Evolutionary conservation across 2,329 filamentous ascomycete genomes (phyloP).

Genomic region (Fusarium equiseti): DNA sequence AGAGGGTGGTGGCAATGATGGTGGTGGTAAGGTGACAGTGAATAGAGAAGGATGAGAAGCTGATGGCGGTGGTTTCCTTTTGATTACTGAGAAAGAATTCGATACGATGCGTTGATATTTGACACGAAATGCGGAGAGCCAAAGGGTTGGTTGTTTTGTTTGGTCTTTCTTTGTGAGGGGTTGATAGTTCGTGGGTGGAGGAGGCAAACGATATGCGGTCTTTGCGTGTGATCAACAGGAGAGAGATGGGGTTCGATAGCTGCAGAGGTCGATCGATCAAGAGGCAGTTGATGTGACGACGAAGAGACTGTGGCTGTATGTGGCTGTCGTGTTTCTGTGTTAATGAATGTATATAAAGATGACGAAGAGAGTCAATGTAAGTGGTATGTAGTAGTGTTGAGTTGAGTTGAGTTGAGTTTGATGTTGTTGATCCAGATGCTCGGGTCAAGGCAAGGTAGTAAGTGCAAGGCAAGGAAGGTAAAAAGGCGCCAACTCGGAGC

Average conservation of each 20-base stretch:
- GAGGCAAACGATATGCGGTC: slow-evolving; percentile 40
- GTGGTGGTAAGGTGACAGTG: slow-evolving; percentile 10
- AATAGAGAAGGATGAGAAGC: slow-evolving; percentile 14
- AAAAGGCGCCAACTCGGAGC: slow-evolving; percentile 37
- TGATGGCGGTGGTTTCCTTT: slow-evolving; percentile 16
- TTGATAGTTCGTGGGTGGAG: slow-evolving; percentile 40
- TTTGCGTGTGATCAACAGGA: slow-evolving; percentile 42
- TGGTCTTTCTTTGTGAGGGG: slow-evolving; percentile 34
- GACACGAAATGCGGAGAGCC: slow-evolving; percentile 33
- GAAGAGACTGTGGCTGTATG: slow-evolving; percentile 5
- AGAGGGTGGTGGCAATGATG: slow-evolving; percentile 18
- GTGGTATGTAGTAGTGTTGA: not conserved
- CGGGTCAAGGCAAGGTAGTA: slow-evolving; percentile 35
- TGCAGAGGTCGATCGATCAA: slow-evolving; percentile 24
- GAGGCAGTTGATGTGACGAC: slow-evolving; percentile 10
- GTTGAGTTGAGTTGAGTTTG: not conserved
- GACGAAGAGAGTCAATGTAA: not conserved
- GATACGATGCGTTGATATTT: slow-evolving; percentile 9
- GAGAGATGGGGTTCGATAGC: slow-evolving; percentile 34
- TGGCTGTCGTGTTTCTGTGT: slow-evolving; percentile 4
- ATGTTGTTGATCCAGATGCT: slow-evolving; percentile 47
- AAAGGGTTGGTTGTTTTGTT: slow-evolving; percentile 6
- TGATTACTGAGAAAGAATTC: slow-evolving; percentile 18
- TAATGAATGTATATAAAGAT: slow-evolving; percentile 1
- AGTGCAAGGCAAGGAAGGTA: slow-evolving; percentile 14